Evolutionary conservation across 768 basidiomycete species (phyloP).

Genomic region (Heimioporus sp.): DNA sequence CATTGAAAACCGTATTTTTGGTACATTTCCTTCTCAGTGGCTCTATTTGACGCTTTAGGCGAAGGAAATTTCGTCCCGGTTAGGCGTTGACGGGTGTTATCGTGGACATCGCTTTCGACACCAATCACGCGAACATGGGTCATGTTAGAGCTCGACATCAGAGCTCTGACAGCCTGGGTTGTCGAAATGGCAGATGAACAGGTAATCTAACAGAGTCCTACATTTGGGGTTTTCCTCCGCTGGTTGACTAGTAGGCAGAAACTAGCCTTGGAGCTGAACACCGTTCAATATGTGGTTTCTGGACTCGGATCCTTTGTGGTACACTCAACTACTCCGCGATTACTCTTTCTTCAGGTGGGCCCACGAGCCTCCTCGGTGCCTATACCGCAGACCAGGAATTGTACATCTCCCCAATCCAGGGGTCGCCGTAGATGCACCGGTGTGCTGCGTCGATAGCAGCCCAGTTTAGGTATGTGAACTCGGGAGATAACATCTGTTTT

Average conservation of each 20-base stretch:
- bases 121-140: background rate
- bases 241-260: background rate
- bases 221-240: background rate
- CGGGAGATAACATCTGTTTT: background rate
- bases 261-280: background rate
- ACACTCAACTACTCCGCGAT: background rate
- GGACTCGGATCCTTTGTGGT: background rate
- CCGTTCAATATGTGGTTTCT: background rate
- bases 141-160: background rate
- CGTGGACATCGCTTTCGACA: background rate
- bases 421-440: constrained; percentile 2
- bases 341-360: background rate
- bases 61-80: too few relatives aligned
- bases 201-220: background rate
- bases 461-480: constrained; percentile 7
- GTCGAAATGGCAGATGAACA: background rate
- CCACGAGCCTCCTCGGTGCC: background rate
- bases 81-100: background rate
- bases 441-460: constrained; percentile 2
- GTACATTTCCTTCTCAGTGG: background rate
- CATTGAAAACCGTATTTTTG: background rate
- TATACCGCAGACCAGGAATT: constrained; percentile 12
- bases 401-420: constrained; percentile 1
- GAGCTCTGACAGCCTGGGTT: background rate
- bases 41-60: background rate